phyloP scores from a whole-genome alignment of 768 basidiomycete genomes.

The Nevesoporus exiguus region DNA sequence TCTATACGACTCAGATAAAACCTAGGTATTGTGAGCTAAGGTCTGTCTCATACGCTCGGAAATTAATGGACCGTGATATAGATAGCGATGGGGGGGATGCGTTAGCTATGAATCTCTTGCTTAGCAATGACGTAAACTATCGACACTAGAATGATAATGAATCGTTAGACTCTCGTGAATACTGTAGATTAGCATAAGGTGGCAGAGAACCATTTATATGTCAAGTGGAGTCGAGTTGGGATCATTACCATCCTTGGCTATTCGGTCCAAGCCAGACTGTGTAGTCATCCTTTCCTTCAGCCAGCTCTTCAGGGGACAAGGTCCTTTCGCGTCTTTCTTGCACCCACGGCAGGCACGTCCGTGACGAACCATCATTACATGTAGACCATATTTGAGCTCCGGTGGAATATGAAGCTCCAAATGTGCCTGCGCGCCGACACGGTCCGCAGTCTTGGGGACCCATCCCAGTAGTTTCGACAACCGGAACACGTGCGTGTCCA shows the following conservation, averaged over 20 bases:
- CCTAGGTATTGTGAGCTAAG: constrained; percentile 1
- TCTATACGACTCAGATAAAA: not conserved
- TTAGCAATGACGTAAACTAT: not conserved
- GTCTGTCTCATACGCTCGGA: not conserved
- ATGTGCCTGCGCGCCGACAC: constrained; percentile 55
- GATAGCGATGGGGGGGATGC: constrained; percentile 2
- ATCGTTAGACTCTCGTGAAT: not conserved
- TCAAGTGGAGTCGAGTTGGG: not conserved
- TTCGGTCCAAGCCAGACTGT: constrained; percentile 17
- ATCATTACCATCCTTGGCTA: constrained; percentile 1
- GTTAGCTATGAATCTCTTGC: constrained; percentile 1
- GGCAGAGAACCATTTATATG: not conserved
- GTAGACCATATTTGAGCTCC: constrained; percentile 54
- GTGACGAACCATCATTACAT: constrained; percentile 57
- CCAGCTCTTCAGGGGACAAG: constrained; percentile 38
- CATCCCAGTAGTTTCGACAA: constrained; percentile 44
- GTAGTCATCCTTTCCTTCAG: constrained; percentile 24
- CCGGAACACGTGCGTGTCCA: constrained; percentile 62
- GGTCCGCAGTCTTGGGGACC: constrained; percentile 43
- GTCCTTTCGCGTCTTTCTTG: constrained; percentile 35
- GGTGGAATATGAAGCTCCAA: constrained; percentile 49
- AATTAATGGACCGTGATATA: not conserved
- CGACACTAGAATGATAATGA: not conserved
- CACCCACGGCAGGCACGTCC: constrained; percentile 55
- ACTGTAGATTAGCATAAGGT: not conserved